Evolutionary conservation across 73 alveolate genomes (phyloP).

Genomic region (Paramecium sonneborni): DNA sequence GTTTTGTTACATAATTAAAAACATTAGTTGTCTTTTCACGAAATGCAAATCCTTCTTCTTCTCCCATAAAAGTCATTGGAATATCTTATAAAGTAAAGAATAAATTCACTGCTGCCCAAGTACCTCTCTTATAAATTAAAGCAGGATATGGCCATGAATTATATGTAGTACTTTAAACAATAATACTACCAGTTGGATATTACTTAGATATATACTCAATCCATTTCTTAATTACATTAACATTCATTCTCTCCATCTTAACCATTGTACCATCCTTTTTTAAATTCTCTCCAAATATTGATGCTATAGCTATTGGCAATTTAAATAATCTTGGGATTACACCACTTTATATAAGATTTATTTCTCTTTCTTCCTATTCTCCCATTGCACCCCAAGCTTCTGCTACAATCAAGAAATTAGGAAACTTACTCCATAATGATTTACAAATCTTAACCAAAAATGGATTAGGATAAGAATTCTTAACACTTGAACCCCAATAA

Average conservation of each 20-base stretch:
- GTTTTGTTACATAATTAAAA: constrained; percentile 36
- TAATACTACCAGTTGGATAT: constrained; percentile 92
- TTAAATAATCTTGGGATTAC: constrained; percentile 94
- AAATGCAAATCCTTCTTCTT: constrained; percentile 82
- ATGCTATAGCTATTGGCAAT: constrained; percentile 87
- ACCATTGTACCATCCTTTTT: constrained; percentile 83
- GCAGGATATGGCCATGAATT: constrained; percentile 97
- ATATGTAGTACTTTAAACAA: constrained; percentile 89
- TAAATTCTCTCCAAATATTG: constrained; percentile 93
- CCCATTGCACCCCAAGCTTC: constrained; percentile 97
- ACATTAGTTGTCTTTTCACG: constrained; percentile 68
- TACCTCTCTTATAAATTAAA: constrained; percentile 88
- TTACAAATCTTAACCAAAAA: constrained; percentile 91
- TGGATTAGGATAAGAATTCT: constrained; percentile 97
- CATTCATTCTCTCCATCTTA: constrained; percentile 64
- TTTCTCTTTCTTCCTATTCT: constrained; percentile 86
- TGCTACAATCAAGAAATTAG: constrained; percentile 94
- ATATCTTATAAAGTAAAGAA: constrained; percentile 93
- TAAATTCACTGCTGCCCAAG: constrained; percentile 96
- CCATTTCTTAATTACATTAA: constrained; percentile 76
- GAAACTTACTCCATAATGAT: constrained; percentile 88
- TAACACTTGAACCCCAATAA: constrained; percentile 85
- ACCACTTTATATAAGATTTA: constrained; percentile 90
- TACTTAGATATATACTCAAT: constrained; percentile 73
- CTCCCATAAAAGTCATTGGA: constrained; percentile 98